phyloP scores from a whole-genome alignment of 257 asterid species.

The Osmanthus fragrans region DNA sequence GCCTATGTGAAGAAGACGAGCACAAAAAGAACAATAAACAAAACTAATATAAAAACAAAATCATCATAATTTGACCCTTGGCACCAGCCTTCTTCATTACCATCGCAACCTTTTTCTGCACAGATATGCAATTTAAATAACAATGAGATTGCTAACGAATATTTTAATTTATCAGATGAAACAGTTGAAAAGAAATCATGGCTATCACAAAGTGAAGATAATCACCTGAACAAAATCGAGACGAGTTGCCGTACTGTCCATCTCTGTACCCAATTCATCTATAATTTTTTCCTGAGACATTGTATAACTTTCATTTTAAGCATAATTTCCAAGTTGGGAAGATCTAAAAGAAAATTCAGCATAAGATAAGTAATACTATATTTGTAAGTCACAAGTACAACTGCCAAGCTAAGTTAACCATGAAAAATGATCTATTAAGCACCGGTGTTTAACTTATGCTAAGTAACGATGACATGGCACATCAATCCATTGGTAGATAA shows the following conservation, averaged over 20 bases:
- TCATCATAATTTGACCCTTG: constrained; percentile 95
- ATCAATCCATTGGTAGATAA: no score
- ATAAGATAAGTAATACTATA: constrained; percentile 1
- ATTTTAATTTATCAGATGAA: constrained; percentile 1
- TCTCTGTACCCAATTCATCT: constrained; percentile 75
- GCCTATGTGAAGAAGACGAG: constrained; percentile 77
- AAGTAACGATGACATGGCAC: no score
- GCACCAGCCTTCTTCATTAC: constrained; percentile 94
- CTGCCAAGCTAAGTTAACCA: neutral
- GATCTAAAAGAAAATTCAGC: neutral
- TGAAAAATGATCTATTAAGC: no score
- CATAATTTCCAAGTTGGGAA: neutral
- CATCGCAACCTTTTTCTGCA: constrained; percentile 91
- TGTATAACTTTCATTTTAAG: constrained; percentile 4
- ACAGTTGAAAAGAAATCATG: neutral
- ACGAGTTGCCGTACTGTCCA: constrained; percentile 92
- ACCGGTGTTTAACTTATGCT: no score
- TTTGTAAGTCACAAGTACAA: neutral
- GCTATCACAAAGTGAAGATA: constrained; percentile 2
- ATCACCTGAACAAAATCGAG: constrained; percentile 98
- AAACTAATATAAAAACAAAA: constrained; percentile 62
- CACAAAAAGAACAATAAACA: constrained; percentile 83
- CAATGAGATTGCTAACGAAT: neutral
- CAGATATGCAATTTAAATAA: neutral
- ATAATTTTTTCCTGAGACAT: constrained; percentile 72